These are phyloP conservation scores for Tubosaeta sp. DNA, from an alignment of 768 basidiomycete species.

Conservation along the genomic window DNA sequence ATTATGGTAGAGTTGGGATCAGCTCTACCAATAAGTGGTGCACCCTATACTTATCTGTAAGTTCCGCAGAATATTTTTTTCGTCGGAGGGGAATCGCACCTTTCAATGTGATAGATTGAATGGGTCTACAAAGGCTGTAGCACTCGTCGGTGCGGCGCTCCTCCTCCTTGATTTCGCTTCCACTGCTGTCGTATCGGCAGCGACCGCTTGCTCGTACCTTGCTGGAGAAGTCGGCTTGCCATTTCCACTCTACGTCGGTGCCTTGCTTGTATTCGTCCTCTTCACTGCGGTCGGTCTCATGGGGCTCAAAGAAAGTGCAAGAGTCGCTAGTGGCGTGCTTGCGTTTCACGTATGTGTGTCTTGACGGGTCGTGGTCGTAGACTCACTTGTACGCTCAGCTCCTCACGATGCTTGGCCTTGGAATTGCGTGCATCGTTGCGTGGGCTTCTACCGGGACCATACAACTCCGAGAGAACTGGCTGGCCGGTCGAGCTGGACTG, in stretches of 20 bases:
- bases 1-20: constrained; percentile 71
- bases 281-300: constrained; percentile 53
- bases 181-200: constrained; percentile 68
- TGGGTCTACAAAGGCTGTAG: constrained; percentile 57
- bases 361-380: not conserved
- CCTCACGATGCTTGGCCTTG: constrained; percentile 51
- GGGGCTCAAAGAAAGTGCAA: constrained; percentile 60
- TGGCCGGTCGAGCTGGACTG: constrained; percentile 27
- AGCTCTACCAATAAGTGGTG: constrained; percentile 65
- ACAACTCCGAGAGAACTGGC: constrained; percentile 56
- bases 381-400: constrained; percentile 33
- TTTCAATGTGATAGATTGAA: constrained; percentile 45
- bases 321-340: constrained; percentile 55
- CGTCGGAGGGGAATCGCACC: not conserved
- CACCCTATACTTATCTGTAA: constrained; percentile 67
- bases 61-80: constrained; percentile 10
- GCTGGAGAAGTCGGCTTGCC: constrained; percentile 58
- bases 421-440: constrained; percentile 44
- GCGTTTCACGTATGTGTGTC: constrained; percentile 49
- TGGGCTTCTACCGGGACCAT: constrained; percentile 49
- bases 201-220: constrained; percentile 66
- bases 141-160: constrained; percentile 60
- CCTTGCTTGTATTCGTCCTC: constrained; percentile 49
- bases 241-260: constrained; percentile 49
- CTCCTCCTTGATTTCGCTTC: constrained; percentile 69